Base-by-base conservation (phyloP, 805 yeast species). In the Yamadazyma kitorensis region DNA sequence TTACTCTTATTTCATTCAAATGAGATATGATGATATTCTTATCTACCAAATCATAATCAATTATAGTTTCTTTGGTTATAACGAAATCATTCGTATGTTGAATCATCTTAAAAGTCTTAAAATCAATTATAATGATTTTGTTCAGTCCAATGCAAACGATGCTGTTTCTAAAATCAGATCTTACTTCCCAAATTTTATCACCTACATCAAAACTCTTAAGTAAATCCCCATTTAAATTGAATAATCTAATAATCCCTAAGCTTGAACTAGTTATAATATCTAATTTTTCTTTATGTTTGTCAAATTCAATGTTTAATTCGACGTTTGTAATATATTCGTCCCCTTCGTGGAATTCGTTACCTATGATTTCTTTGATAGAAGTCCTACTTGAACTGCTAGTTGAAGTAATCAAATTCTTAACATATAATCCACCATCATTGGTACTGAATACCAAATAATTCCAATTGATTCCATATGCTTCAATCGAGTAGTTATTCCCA, bases 351-450 rank as follows among this genome's bases (percentile, higher is more conserved):
- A 33, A 14, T 16, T 22, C 4, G 5, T 29, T 44, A 16, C 37
- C 41, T 6, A 44, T 33, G 11, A 55, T 36, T 16, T 41, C 41
- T 17, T 41, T 48, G 9, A 51, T 29, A 1, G 62, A 53, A 16
- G 49, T 36, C 24, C 54, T 39, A 24, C 44, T 49, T 6, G 61
- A 45, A 4, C 51, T 53, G 0, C 62, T 46, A 3, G 64, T 57
- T 1, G 67, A 52, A 0, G 64, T 59, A 4, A 48, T 39, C 25
- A 66, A 45, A 43, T 64, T 64, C 44, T 58, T 63, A 14, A 64
- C 37, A 34, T 47, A 52, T 3, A 66, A 29, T 6, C 49, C 57
- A 6, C 68, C 70, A 5, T 43, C 39, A 4, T 34, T 20, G 17
- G 50, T 54, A 17, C 64, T 62, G 24, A 55, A 47, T 3, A 58